These are phyloP conservation scores for Davidsoniella virescens DNA, from an alignment of 2,329 filamentous ascomycete genomes.

Conservation along the genomic window DNA sequence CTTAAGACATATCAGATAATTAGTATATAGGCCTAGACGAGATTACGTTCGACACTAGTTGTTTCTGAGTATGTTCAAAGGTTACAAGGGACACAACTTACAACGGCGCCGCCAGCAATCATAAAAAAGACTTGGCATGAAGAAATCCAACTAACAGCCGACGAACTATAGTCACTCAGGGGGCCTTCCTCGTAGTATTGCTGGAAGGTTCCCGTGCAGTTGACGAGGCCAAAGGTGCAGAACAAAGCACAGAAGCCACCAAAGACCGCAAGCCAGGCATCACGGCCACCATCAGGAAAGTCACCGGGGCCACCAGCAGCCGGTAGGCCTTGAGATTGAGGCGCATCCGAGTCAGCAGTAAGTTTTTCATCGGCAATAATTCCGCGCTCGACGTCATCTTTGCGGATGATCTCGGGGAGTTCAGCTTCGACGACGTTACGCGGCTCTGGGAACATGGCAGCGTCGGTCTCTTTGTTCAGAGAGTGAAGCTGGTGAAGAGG, in stretches of 20 bases:
- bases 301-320: conserved; percentile 28
- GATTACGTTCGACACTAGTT: neutral
- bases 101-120: conserved; percentile 32
- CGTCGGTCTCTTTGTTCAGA: neutral
- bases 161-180: conserved; percentile 30
- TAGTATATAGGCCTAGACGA: neutral
- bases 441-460: conserved; percentile 17
- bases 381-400: conserved; percentile 14
- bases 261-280: conserved; percentile 41
- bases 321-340: conserved; percentile 15
- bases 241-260: conserved; percentile 29
- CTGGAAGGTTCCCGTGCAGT: conserved; percentile 39
- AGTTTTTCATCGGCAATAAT: conserved; percentile 9
- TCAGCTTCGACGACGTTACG: conserved; percentile 19
- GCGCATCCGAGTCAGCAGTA: neutral
- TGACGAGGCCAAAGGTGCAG: conserved; percentile 29
- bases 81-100: conserved; percentile 22
- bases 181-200: conserved; percentile 37
- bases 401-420: conserved; percentile 10
- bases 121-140: conserved; percentile 34
- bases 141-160: conserved; percentile 43
- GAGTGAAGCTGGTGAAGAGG: neutral
- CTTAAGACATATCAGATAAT: conserved; percentile 11
- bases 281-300: conserved; percentile 41
- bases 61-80: conserved; percentile 14